A percentile compares a stretch with the other conserved stretches of the same genome.
These are phyloP conservation scores for Fusarium metavorans DNA, from an alignment of 2,329 filamentous ascomycete genomes.

Conservation along the genomic window DNA sequence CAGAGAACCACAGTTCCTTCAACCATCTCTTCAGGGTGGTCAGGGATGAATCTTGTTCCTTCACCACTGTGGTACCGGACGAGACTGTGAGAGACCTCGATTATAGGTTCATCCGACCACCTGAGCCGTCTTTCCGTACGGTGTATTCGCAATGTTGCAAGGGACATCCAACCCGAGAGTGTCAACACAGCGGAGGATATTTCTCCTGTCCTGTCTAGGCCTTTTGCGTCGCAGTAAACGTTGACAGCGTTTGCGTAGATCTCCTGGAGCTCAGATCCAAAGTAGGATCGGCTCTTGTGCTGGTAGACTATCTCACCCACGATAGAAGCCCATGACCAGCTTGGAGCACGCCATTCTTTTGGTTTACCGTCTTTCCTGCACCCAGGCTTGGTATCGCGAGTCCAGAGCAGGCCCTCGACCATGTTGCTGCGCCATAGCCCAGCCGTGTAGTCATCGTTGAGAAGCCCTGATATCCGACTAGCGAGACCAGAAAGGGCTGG, in stretches of 20 bases:
- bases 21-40: slow-evolving; percentile 10
- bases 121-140: not conserved
- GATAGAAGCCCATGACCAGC: slow-evolving; percentile 26
- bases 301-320: slow-evolving; percentile 9
- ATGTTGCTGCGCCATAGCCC: slow-evolving; percentile 15
- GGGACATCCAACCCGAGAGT: slow-evolving; percentile 5
- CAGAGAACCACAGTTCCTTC: slow-evolving; percentile 8
- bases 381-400: not conserved
- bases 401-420: slow-evolving; percentile 19
- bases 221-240: not conserved
- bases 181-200: slow-evolving; percentile 6
- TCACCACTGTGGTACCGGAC: not conserved
- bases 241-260: not conserved
- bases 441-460: slow-evolving; percentile 14
- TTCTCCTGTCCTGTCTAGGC: not conserved
- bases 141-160: not conserved
- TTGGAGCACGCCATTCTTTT: slow-evolving; percentile 17
- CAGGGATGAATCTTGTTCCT: not conserved
- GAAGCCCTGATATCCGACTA: slow-evolving; percentile 9
- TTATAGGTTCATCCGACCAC: not conserved
- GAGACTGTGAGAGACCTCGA: not conserved
- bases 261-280: not conserved
- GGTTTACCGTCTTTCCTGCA: not conserved
- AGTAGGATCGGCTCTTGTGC: not conserved
- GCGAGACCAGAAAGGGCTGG: slow-evolving; percentile 26